Conservation (phyloP, 108 stramenopile genomes). For the Parmales sp. region DNA sequence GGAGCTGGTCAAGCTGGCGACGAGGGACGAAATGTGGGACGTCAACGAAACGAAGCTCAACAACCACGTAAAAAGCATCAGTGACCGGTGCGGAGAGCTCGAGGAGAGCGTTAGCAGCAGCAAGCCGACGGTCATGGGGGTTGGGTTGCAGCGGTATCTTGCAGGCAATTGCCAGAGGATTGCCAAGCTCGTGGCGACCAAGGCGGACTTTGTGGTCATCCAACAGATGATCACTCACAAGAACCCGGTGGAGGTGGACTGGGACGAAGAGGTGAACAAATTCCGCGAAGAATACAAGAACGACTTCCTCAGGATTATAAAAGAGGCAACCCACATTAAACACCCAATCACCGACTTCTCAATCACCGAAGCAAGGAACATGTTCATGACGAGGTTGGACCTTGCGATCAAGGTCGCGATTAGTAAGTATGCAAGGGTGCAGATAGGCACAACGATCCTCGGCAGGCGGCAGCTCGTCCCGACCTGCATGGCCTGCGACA, state of each 20-base stretch:
- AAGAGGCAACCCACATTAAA: not conserved
- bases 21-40: conserved; percentile 7
- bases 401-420: conserved; percentile 6
- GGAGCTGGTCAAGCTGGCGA: not conserved
- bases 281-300: not conserved
- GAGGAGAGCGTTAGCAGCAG: not conserved
- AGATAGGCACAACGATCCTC: not conserved
- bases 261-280: not conserved
- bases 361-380: not conserved
- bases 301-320: not conserved
- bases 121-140: not conserved
- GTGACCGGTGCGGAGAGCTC: not conserved
- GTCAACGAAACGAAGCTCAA: not conserved
- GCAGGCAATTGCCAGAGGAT: not conserved
- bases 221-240: not conserved
- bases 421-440: conserved; percentile 6
- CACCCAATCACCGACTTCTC: conserved; percentile 7
- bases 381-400: not conserved
- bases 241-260: not conserved
- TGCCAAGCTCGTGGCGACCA: not conserved
- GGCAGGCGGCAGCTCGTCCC: conserved; percentile 12
- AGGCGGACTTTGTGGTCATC: conserved; percentile 13
- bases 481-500: conserved; percentile 14
- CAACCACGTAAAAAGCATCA: not conserved
- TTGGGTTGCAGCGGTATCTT: not conserved